Base-by-base conservation (phyloP, 2,329 filamentous ascomycete species). In the Hirsutella rhossiliensis region DNA sequence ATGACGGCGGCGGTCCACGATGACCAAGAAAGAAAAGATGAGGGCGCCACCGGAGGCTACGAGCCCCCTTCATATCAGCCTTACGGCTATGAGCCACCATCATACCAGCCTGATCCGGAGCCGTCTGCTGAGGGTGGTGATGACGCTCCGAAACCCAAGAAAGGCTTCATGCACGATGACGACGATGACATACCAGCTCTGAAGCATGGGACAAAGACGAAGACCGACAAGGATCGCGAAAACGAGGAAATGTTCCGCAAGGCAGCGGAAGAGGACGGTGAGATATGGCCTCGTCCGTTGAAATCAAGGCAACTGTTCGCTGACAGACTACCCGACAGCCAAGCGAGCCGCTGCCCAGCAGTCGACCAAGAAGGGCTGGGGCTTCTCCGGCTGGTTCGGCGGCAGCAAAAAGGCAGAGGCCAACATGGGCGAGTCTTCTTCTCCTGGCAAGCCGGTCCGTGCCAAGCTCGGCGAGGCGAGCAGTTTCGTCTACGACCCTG, bases 381-480 rank as follows among this genome's bases (percentile, higher is more conserved):
- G 82, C 60, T 84, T 95, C 45, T 75, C 78, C 29, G 81, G 87
- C 42, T 96, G 89, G 88, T 94, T 94, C 48, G 78, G 79, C 51
- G 84, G 84, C 54, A 75, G 75, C 49, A 81, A 84, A 59, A 76
- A 83, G 53, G 62, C 72, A 11, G 52, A 59, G 5, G 47, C 52
- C 3, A 48, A 53, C 17, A 54, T 57, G 23, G 58, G 66, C n/a
- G 65, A 63, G 23, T 54, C 23, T 27, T 3, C 23, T 27, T 60
- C 64, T n/a, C 61, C 69, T 5, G 73, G 72, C 57, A 82, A 82
- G 57, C 69, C 89, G n/a, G 86, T 96, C 61, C 80, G 78, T 54
- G 92, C 94, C 49, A 98, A 98, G 57, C 76, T 98, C 9, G 94
- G 90, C 48, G 94, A 98, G 62, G 80, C 92, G 57, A 95, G 80